Percentiles rank a stretch among this genome's conserved stretches.
phyloP scores from a whole-genome alignment of 2,329 filamentous ascomycete species.

The Neurospora sp. region DNA sequence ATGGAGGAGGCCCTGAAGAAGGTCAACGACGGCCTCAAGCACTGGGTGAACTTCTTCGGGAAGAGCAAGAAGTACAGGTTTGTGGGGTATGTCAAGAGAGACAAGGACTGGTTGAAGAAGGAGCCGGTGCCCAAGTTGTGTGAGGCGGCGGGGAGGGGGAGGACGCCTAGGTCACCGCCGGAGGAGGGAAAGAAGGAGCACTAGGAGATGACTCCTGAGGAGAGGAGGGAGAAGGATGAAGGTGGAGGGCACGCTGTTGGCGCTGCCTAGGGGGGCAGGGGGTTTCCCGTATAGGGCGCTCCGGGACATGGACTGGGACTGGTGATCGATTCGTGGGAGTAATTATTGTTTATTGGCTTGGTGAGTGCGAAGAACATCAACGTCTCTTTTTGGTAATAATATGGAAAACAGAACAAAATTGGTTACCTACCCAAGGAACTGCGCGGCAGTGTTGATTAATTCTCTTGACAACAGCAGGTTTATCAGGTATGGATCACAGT shows the following conservation, averaged over 20 bases:
- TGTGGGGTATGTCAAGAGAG: conserved; percentile 63
- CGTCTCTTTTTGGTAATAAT: background rate
- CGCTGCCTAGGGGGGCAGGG: too few species aligned
- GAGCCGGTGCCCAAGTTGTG: conserved; percentile 55
- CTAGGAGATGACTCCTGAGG: background rate
- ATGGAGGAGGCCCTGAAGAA: conserved; percentile 50
- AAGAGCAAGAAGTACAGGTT: conserved; percentile 71
- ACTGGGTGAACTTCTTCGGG: conserved; percentile 78
- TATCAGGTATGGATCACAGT: background rate
- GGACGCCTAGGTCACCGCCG: conserved; percentile 49
- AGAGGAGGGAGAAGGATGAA: background rate
- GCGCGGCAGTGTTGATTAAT: background rate
- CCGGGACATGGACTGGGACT: background rate
- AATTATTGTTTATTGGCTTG: background rate
- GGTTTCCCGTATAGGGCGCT: background rate
- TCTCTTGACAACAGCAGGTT: background rate
- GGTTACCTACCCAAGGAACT: background rate
- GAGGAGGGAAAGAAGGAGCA: conserved; percentile 19
- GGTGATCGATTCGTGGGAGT: background rate
- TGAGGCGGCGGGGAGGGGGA: conserved; percentile 51
- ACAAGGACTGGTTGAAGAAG: conserved; percentile 51
- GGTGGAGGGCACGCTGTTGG: too few species aligned
- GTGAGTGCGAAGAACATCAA: background rate
- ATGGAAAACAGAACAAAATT: background rate
- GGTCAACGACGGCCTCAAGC: conserved; percentile 57